Conservation (phyloP, 331 rosid genomes). For the Ulmus americana region DNA sequence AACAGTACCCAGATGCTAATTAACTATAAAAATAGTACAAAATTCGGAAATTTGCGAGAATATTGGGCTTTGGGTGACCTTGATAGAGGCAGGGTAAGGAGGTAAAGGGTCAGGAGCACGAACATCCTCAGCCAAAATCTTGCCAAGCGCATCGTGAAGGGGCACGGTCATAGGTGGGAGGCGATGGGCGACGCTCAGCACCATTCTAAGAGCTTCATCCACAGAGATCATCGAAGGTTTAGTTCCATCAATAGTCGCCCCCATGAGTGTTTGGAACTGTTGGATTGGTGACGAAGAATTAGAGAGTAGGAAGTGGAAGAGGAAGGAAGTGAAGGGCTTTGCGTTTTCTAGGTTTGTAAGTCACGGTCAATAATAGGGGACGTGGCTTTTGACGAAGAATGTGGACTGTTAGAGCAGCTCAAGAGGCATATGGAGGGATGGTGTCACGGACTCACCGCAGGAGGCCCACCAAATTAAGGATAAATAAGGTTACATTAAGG, state of each 20-base stretch:
- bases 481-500: too few species aligned
- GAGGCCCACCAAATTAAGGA: too few species aligned
- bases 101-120: slow-evolving; percentile 66
- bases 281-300: too few species aligned
- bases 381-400: too few species aligned
- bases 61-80: slow-evolving; percentile 28
- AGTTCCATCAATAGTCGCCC: background rate
- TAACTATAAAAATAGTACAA: background rate
- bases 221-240: slow-evolving; percentile 36
- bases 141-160: slow-evolving; percentile 64
- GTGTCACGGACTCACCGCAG: too few species aligned
- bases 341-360: too few species aligned
- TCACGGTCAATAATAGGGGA: too few species aligned
- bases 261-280: too few species aligned
- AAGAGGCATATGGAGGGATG: too few species aligned
- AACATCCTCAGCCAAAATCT: slow-evolving; percentile 62
- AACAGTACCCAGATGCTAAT: background rate
- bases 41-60: background rate
- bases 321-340: too few species aligned
- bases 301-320: too few species aligned
- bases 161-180: slow-evolving; percentile 52
- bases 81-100: slow-evolving; percentile 68
- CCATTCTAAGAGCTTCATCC: slow-evolving; percentile 42
- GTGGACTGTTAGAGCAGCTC: too few species aligned
- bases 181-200: slow-evolving; percentile 43